phyloP scores from a whole-genome alignment of 2,329 filamentous ascomycete species.

The Xylariaceae sp. region DNA sequence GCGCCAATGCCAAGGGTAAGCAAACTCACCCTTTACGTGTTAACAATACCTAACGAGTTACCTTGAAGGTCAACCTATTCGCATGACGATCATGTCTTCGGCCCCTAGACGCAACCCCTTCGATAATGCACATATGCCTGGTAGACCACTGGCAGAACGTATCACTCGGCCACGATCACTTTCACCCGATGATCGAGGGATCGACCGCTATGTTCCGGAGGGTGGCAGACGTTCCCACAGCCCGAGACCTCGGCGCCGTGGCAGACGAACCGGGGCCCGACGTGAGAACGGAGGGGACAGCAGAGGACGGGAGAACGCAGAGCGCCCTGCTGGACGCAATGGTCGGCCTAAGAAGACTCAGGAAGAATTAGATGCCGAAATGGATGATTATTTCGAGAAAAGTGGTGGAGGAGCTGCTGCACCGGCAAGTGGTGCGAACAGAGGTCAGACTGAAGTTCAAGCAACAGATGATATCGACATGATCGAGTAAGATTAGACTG shows the following conservation, averaged over 20 bases:
- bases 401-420: slow-evolving; percentile 48
- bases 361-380: slow-evolving; percentile 93
- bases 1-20: slow-evolving; percentile 84
- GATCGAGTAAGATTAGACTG: slow-evolving; percentile 58
- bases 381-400: slow-evolving; percentile 87
- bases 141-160: slow-evolving; percentile 65
- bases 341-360: slow-evolving; percentile 82
- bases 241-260: slow-evolving; percentile 60
- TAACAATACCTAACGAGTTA: slow-evolving; percentile 11
- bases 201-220: slow-evolving; percentile 81
- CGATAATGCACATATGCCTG: slow-evolving; percentile 61
- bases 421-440: slow-evolving; percentile 38
- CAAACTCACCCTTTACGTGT: not conserved
- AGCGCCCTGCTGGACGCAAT: slow-evolving; percentile 53
- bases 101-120: slow-evolving; percentile 62
- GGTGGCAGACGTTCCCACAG: slow-evolving; percentile 63
- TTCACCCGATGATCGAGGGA: slow-evolving; percentile 67
- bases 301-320: slow-evolving; percentile 47
- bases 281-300: slow-evolving; percentile 49
- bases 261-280: slow-evolving; percentile 53
- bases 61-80: slow-evolving; percentile 75
- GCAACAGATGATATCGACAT: slow-evolving; percentile 70
- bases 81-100: slow-evolving; percentile 68
- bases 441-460: slow-evolving; percentile 25
- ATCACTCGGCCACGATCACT: slow-evolving; percentile 72